A percentile compares a stretch with the other conserved stretches of the same genome.
phyloP scores from a whole-genome alignment of 192 early-diverging fungal species.

The Entomortierella beljakovae region DNA sequence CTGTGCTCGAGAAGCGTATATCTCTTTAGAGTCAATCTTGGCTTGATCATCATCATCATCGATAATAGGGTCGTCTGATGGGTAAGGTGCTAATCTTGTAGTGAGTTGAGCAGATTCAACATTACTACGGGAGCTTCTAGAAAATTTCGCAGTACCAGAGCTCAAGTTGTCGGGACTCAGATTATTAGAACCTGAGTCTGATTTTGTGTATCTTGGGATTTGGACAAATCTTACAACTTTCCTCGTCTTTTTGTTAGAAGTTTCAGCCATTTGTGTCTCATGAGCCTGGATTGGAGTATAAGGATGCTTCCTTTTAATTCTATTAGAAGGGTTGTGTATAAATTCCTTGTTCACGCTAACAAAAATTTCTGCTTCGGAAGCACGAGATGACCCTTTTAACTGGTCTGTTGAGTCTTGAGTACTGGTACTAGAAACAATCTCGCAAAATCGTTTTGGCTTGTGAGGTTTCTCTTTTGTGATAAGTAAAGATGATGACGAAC shows the following conservation, averaged over 20 bases:
- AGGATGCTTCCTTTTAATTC: background rate
- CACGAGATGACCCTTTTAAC: background rate
- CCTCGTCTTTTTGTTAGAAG: background rate
- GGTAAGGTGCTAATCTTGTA: background rate
- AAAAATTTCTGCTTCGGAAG: background rate
- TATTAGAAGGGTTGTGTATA: background rate
- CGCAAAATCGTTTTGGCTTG: constrained; percentile 13
- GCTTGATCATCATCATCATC: constrained; percentile 36
- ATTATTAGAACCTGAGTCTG: background rate
- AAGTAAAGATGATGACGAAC: constrained; percentile 3
- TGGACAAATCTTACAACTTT: background rate
- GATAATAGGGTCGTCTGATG: constrained; percentile 20
- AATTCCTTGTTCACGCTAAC: background rate
- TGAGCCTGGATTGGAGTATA: background rate
- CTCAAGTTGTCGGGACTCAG: background rate
- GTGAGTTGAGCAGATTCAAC: background rate
- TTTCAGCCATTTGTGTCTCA: background rate
- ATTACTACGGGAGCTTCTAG: background rate
- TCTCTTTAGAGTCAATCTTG: constrained; percentile 10
- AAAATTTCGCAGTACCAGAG: background rate
- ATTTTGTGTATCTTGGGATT: background rate
- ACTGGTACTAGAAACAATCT: constrained; percentile 5
- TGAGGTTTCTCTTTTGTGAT: background rate
- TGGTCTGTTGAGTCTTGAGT: background rate
- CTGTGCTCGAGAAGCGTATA: background rate